Conservation (phyloP, 352 stramenopile genomes). For the Blastocystis sp. region DNA sequence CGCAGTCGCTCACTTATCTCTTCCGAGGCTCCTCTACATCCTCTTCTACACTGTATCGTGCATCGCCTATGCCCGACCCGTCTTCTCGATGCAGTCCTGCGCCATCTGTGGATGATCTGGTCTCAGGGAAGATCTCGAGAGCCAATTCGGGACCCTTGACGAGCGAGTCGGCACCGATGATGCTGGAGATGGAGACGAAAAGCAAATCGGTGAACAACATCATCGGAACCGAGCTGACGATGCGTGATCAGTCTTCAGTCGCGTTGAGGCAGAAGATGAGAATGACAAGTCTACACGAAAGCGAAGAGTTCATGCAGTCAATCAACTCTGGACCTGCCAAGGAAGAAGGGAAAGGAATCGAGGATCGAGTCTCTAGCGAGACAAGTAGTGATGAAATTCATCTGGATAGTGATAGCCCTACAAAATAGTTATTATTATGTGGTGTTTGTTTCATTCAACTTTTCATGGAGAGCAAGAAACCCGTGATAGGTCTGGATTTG, state of each 20-base stretch:
- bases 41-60: not conserved
- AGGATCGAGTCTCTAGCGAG: not conserved
- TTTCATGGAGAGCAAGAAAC: not conserved
- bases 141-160: not conserved
- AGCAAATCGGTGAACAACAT: not conserved
- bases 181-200: not conserved
- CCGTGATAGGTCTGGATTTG: conserved; percentile 31
- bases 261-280: not conserved
- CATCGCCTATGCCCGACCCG: not conserved
- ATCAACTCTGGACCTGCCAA: not conserved
- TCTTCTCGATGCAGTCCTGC: not conserved
- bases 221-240: not conserved
- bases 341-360: not conserved
- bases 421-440: not conserved
- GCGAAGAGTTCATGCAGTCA: conserved; percentile 31
- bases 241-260: not conserved
- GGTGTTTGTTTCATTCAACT: conserved; percentile 14
- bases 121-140: not conserved
- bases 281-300: conserved; percentile 33
- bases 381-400: conserved; percentile 28
- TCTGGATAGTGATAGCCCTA: not conserved
- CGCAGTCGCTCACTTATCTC: not conserved
- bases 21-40: not conserved
- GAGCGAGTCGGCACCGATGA: not conserved
- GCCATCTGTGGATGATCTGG: not conserved